phyloP scores from a whole-genome alignment of 2,329 filamentous ascomycete genomes.

The Fusarium udum region DNA sequence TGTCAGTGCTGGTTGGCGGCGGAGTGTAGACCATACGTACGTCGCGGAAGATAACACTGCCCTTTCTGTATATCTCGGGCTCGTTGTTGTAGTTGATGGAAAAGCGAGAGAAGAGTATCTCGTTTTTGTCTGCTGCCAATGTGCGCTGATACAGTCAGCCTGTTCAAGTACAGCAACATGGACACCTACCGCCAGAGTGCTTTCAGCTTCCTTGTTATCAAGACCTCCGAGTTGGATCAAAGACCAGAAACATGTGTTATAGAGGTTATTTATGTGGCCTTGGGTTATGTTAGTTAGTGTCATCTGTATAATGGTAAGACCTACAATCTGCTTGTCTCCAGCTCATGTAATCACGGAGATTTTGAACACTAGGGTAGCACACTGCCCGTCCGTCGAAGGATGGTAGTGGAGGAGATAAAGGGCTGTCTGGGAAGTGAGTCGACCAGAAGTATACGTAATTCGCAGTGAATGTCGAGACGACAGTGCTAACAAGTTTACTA shows the following conservation, averaged over 20 bases:
- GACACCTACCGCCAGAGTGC: slow-evolving; percentile 73
- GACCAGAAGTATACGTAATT: slow-evolving; percentile 89
- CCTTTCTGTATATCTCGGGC: slow-evolving; percentile 90
- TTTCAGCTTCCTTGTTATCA: slow-evolving; percentile 81
- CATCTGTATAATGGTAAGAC: slow-evolving; percentile 42
- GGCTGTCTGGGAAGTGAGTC: slow-evolving; percentile 75
- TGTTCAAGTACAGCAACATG: neutral
- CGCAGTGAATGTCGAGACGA: slow-evolving; percentile 92
- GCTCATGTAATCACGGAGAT: slow-evolving; percentile 92
- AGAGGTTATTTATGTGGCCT: slow-evolving; percentile 98
- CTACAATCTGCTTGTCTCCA: slow-evolving; percentile 97
- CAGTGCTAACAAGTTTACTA: slow-evolving; percentile 89
- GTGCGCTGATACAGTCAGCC: slow-evolving; percentile 70
- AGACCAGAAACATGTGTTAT: slow-evolving; percentile 97
- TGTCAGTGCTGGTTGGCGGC: slow-evolving; percentile 34
- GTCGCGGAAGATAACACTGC: slow-evolving; percentile 87
- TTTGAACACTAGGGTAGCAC: slow-evolving; percentile 82
- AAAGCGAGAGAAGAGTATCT: slow-evolving; percentile 90
- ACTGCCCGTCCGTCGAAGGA: slow-evolving; percentile 95
- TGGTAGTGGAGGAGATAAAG: slow-evolving; percentile 78
- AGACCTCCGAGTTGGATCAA: slow-evolving; percentile 82
- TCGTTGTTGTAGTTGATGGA: slow-evolving; percentile 99
- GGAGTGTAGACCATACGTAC: slow-evolving; percentile 55
- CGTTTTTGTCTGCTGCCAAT: slow-evolving; percentile 88
- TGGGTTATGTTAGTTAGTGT: slow-evolving; percentile 18